phyloP scores from a whole-genome alignment of 2,329 filamentous ascomycete species.

The Trichophyton verrucosum region DNA sequence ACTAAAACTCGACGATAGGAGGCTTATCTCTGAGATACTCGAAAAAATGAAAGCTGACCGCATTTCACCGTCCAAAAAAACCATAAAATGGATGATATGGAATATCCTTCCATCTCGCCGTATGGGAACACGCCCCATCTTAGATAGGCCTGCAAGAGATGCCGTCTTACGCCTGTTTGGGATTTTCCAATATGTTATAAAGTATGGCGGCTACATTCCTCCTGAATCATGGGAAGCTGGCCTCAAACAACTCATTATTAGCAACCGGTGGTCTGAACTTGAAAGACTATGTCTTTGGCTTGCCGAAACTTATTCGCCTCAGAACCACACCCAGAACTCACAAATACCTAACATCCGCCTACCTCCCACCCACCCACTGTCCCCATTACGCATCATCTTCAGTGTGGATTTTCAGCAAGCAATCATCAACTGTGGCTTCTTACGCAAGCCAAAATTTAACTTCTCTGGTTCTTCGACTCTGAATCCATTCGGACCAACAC shows the following conservation, averaged over 20 bases:
- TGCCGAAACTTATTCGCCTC: constrained; percentile 27
- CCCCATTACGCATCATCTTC: constrained; percentile 33
- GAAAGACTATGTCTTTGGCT: constrained; percentile 43
- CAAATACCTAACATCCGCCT: background rate
- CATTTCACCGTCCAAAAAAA: constrained; percentile 32
- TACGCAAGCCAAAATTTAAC: constrained; percentile 18
- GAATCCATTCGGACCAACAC: constrained; percentile 13
- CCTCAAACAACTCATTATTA: constrained; percentile 48
- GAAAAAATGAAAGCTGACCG: constrained; percentile 40
- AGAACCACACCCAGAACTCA: background rate
- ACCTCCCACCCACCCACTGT: constrained; percentile 8
- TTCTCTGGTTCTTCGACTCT: constrained; percentile 12
- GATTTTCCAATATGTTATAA: constrained; percentile 37
- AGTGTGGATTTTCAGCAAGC: constrained; percentile 32
- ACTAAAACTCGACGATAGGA: constrained; percentile 23
- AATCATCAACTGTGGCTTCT: constrained; percentile 41
- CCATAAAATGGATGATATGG: constrained; percentile 34
- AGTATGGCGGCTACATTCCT: constrained; percentile 32
- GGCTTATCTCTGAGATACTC: constrained; percentile 23
- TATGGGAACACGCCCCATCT: constrained; percentile 17
- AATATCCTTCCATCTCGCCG: constrained; percentile 23
- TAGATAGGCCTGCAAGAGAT: constrained; percentile 23
- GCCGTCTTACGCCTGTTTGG: constrained; percentile 35
- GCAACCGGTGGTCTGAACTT: constrained; percentile 40
- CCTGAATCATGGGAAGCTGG: constrained; percentile 44